A percentile compares a stretch with the other conserved stretches of the same genome.
These are phyloP conservation scores for Thelonectria olida DNA, from an alignment of 2,329 filamentous ascomycete genomes.

Conservation along the genomic window DNA sequence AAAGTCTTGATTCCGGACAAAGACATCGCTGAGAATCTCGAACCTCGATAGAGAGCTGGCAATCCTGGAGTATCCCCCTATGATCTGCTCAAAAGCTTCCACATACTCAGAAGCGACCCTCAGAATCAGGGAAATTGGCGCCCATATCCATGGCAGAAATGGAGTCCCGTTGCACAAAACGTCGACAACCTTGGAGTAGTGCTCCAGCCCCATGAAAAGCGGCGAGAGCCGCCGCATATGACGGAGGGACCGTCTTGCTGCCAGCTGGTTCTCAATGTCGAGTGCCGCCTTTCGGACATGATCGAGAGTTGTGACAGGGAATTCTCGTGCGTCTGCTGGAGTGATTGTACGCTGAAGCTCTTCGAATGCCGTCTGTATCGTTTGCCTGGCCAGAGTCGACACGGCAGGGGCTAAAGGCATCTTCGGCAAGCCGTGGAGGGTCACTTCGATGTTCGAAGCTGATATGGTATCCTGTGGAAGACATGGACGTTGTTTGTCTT, in stretches of 20 bases:
- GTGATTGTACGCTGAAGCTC: conserved; percentile 20
- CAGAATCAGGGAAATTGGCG: conserved; percentile 51
- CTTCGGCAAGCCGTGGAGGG: no score
- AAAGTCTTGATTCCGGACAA: conserved; percentile 45
- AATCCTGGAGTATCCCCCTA: conserved; percentile 51
- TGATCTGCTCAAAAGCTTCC: conserved; percentile 52
- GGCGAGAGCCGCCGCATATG: conserved; percentile 56
- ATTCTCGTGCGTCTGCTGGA: conserved; percentile 8
- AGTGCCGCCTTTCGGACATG: conserved; percentile 40
- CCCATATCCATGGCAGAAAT: conserved; percentile 58
- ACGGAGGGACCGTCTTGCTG: conserved; percentile 47
- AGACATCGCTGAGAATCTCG: conserved; percentile 43
- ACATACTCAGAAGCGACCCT: conserved; percentile 45
- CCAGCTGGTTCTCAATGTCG: conserved; percentile 51
- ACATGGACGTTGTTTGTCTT: no score
- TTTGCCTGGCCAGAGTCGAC: conserved; percentile 14
- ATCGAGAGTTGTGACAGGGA: background rate
- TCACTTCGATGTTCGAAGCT: background rate
- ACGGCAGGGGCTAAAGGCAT: conserved; percentile 23
- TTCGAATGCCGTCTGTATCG: conserved; percentile 14
- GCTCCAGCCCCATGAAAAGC: conserved; percentile 50
- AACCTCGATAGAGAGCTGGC: conserved; percentile 51
- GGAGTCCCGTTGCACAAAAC: conserved; percentile 57
- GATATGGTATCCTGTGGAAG: background rate
- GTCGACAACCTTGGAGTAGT: conserved; percentile 53